phyloP scores from a whole-genome alignment of 2,329 filamentous ascomycete species.

The Talaromyces sp. region DNA sequence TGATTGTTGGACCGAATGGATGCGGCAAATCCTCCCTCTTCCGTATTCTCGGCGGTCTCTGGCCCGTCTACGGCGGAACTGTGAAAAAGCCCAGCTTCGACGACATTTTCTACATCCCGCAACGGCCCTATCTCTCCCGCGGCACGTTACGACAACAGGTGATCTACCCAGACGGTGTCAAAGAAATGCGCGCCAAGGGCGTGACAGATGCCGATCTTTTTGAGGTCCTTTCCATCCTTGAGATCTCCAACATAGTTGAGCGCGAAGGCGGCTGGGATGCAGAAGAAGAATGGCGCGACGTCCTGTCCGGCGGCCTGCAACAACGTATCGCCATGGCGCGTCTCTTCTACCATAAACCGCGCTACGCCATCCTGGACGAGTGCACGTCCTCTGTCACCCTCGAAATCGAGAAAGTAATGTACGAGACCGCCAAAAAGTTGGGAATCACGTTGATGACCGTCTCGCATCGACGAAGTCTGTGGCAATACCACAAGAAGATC shows the following conservation, averaged over 20 bases:
- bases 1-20: constrained; percentile 94
- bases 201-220: constrained; percentile 78
- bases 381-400: constrained; percentile 94
- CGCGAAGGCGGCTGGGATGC: constrained; percentile 83
- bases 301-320: constrained; percentile 86
- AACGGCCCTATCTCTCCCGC: constrained; percentile 86
- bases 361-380: constrained; percentile 94
- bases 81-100: constrained; percentile 88
- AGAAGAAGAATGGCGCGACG: constrained; percentile 94
- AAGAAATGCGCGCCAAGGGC: constrained; percentile 80
- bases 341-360: constrained; percentile 86
- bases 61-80: constrained; percentile 94
- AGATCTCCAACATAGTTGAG: constrained; percentile 77
- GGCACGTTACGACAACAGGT: constrained; percentile 94
- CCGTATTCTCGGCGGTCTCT: constrained; percentile 90
- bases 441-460: constrained; percentile 98
- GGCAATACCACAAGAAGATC: constrained; percentile 94
- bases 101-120: constrained; percentile 97
- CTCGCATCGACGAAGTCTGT: constrained; percentile 82
- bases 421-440: constrained; percentile 86
- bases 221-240: constrained; percentile 71
- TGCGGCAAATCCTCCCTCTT: constrained; percentile 96
- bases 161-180: constrained; percentile 86
- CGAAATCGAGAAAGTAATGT: constrained; percentile 93
- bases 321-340: constrained; percentile 96